Percentiles rank a stretch among this genome's conserved stretches.
These are phyloP conservation scores for Stephania japonica DNA, from an alignment of 164 flowering plant species.

Conservation along the genomic window DNA sequence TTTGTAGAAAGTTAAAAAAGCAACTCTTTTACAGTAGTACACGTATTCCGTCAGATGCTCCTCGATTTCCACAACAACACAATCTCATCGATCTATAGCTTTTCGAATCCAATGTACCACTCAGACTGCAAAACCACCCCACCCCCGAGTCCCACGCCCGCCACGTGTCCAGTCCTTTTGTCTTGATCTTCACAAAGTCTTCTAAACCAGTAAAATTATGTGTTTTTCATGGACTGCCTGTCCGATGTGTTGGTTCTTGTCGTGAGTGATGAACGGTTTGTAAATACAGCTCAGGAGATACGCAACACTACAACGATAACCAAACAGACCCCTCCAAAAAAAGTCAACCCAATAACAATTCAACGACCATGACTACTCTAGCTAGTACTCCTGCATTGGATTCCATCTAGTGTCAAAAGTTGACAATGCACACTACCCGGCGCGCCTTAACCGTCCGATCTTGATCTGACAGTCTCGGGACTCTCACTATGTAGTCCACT, in stretches of 20 bases:
- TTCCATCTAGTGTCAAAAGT: background rate
- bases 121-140: background rate
- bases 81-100: too few species aligned
- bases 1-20: background rate
- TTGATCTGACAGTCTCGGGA: background rate
- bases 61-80: background rate
- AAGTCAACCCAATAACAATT: background rate
- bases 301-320: background rate
- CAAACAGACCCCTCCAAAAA: background rate
- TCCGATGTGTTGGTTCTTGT: background rate
- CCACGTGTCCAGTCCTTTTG: background rate
- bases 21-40: background rate
- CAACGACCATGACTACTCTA: background rate
- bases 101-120: background rate
- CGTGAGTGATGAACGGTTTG: background rate
- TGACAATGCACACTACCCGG: background rate
- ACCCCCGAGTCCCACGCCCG: background rate
- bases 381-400: background rate
- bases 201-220: too few species aligned
- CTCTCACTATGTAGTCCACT: too few species aligned
- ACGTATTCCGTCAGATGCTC: background rate
- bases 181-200: too few species aligned
- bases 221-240: background rate
- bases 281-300: background rate
- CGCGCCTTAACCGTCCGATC: background rate